A percentile compares a stretch with the other conserved stretches of the same genome.
Conservation (phyloP, 2,329 filamentous ascomycete genomes). For the Arthrobotrys sinensis region DNA sequence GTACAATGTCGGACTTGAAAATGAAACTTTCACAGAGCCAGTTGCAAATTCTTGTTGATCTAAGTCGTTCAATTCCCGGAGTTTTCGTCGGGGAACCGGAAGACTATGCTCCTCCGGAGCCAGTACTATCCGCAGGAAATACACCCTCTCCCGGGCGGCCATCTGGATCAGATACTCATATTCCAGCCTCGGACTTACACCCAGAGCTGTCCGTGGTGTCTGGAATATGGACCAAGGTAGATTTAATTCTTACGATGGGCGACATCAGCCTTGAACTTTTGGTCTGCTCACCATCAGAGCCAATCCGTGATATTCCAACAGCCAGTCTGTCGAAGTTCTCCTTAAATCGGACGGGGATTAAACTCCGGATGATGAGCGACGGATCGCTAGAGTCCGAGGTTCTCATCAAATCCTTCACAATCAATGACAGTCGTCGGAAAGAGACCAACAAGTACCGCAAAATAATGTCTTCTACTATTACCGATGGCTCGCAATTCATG, state of each 20-base stretch:
- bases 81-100: conserved; percentile 84
- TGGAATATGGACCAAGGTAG: conserved; percentile 90
- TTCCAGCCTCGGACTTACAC: conserved; percentile 71
- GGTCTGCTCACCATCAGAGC: conserved; percentile 80
- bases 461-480: conserved; percentile 98
- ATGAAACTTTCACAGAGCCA: conserved; percentile 91
- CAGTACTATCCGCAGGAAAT: conserved; percentile 68
- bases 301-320: conserved; percentile 82
- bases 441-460: conserved; percentile 97
- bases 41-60: conserved; percentile 87
- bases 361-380: conserved; percentile 93
- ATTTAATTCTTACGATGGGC: conserved; percentile 89
- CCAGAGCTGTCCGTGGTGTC: conserved; percentile 80
- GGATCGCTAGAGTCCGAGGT: conserved; percentile 92
- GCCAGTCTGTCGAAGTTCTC: conserved; percentile 95
- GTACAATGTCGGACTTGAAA: conserved; percentile 93
- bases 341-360: conserved; percentile 90
- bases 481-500: conserved; percentile 97
- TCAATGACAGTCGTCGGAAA: conserved; percentile 87
- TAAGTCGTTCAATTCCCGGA: conserved; percentile 87
- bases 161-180: background rate
- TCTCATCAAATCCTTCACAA: conserved; percentile 93
- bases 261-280: conserved; percentile 91
- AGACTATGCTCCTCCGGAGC: conserved; percentile 82
- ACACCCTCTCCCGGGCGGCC: conserved; percentile 64